A percentile compares a stretch with the other conserved stretches of the same genome.
Evolutionary conservation across 768 basidiomycete species (phyloP).

Genomic region (Suillus weaverae): DNA sequence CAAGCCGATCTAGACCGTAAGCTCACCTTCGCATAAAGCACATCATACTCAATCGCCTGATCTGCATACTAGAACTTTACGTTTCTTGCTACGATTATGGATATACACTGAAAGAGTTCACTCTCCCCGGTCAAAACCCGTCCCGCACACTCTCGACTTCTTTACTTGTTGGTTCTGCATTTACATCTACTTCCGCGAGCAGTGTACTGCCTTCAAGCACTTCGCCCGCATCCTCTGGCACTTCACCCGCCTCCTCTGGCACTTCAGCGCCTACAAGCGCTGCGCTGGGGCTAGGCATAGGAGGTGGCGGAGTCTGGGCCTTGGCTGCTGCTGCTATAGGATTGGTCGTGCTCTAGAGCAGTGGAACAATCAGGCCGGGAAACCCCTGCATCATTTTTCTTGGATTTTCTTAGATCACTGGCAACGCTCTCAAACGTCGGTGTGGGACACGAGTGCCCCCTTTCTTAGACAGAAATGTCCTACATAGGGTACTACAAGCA

Average conservation of each 20-base stretch:
- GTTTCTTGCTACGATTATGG: conserved; percentile 28
- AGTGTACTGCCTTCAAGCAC: neutral
- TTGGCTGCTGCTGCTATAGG: neutral
- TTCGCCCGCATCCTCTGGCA: neutral
- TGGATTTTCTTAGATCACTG: neutral
- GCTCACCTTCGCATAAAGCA: conserved; percentile 8
- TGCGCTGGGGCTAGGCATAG: neutral
- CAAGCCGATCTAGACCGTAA: conserved; percentile 39
- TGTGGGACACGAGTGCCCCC: neutral
- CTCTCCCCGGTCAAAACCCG: conserved; percentile 26
- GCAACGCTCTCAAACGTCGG: no score
- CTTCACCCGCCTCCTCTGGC: neutral
- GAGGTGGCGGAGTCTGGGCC: neutral
- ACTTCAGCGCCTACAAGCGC: neutral
- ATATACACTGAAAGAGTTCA: conserved; percentile 21
- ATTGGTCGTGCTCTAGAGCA: neutral
- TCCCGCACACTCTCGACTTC: conserved; percentile 11
- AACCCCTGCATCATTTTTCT: neutral
- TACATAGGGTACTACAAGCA: no score
- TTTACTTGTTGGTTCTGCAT: neutral
- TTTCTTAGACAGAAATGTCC: no score
- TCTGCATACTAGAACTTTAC: conserved; percentile 20
- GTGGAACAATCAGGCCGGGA: neutral
- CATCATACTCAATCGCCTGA: neutral
- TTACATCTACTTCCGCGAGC: neutral